Evolutionary conservation across 345 rosid genomes (phyloP), one percentile per base, ranked within the genome.

Genomic region (Populus euphratica): DNA sequence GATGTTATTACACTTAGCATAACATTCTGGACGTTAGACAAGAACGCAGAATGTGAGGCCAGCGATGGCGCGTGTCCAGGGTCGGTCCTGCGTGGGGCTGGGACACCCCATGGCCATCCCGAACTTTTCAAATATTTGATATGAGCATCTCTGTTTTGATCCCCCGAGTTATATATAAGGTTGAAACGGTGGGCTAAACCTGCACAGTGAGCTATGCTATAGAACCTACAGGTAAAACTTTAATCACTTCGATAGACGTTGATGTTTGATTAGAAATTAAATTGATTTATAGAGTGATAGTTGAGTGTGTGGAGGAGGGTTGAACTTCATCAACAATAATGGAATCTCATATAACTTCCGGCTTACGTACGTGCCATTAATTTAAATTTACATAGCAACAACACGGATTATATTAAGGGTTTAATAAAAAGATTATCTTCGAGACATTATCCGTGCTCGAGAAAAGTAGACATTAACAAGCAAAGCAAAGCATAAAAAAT

Each of bases 381-480:
- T 78, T 66, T 70, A 74, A 35, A 31, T 44, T 18, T 43, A 69
- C 43, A 43, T 25, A 4, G 31, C 50, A 81, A 67, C 66, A 70
- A 56, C 74, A 47, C 43, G 17, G 36, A 63, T 74, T 68, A 17
- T 6, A 54, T 35, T 33, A 33, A 33, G 36, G 36, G 36, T 33
- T 33, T 33, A 33, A 50, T 16, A 8, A 68, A 68, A 73, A 73
- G 12, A 54, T 79, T 68, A 49, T 70, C 56, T 75, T 73, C 20
- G 27, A 73, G 70, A 49, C 23, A 27, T 16, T 70, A 43, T 69
- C 50, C 43, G 62, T 10, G 41, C 18, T 25, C 76, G 54, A 75
- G 63, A 71, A 54, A 31, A 63, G 8, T 41, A 52, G 64, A 63
- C 76, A 72, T 44, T 68, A 73, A 63, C 83, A 38, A 79, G 81